Percentiles rank a stretch among this genome's conserved stretches.
Conservation (phyloP, 2,329 filamentous ascomycete genomes). For the Bipolaris oryzae region DNA sequence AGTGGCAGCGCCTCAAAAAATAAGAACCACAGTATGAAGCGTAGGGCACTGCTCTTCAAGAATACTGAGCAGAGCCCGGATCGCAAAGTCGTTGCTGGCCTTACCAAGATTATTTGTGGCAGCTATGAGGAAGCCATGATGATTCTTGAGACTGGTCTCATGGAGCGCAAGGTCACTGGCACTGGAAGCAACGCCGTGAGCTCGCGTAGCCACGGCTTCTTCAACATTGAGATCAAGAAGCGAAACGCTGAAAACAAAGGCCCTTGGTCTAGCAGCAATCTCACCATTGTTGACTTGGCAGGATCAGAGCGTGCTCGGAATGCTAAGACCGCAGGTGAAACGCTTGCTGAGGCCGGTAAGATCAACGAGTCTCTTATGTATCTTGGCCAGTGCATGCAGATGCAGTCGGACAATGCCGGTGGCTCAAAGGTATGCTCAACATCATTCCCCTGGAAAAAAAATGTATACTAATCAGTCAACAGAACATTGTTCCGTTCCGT, state of each 20-base stretch:
- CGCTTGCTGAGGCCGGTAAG: slow-evolving; percentile 92
- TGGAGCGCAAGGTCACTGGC: slow-evolving; percentile 84
- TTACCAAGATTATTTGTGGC: slow-evolving; percentile 87
- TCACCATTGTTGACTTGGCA: slow-evolving; percentile 90
- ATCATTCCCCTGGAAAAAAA: background rate
- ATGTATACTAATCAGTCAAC: slow-evolving; percentile 21
- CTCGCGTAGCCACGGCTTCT: slow-evolving; percentile 93
- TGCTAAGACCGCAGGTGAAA: slow-evolving; percentile 91
- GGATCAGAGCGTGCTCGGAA: slow-evolving; percentile 93
- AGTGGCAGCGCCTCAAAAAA: slow-evolving; percentile 65
- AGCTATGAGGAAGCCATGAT: slow-evolving; percentile 83
- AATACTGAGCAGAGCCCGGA: slow-evolving; percentile 85
- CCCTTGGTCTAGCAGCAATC: slow-evolving; percentile 75
- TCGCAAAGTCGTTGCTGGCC: slow-evolving; percentile 89
- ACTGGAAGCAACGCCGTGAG: slow-evolving; percentile 93
- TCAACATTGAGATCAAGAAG: slow-evolving; percentile 94
- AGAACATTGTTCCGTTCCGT: slow-evolving; percentile 72
- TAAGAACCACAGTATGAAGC: slow-evolving; percentile 58
- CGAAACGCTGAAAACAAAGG: slow-evolving; percentile 62
- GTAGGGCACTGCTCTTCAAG: slow-evolving; percentile 90
- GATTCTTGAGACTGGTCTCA: slow-evolving; percentile 86
- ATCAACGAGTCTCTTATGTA: slow-evolving; percentile 99
- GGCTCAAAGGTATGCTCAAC: slow-evolving; percentile 69
- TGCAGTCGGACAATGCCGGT: slow-evolving; percentile 81
- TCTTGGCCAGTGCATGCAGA: slow-evolving; percentile 92